Base-by-base conservation (phyloP, 202 grass and related monocot genomes). In the Carex arenaria region DNA sequence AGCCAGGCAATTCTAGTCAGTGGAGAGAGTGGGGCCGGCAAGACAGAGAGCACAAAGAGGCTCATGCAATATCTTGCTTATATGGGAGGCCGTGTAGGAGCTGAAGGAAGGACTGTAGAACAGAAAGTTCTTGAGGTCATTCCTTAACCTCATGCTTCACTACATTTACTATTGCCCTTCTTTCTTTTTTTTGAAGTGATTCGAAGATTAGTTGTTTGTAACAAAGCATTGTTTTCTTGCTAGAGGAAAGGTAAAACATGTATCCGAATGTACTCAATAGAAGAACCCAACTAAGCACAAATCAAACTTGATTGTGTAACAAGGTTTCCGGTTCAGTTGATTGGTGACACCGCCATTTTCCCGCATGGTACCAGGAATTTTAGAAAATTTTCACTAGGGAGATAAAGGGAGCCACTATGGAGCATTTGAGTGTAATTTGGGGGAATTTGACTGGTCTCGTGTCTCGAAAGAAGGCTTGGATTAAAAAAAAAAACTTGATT, bases 1-100 rank as follows among this genome's bases (percentile, higher is more conserved):
- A 98, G 93, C 83, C 95, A 98, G 89, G 86, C 95, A 70, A 98
- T 95, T 74, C 93, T 98, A 82, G 95, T 98, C 51, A 98, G 95
- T 82, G 95, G 95, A 90, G 95, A 98, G 87, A 95, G 93, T 89
- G 95, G 95, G 67, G 95, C 95, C 72, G 93, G 95, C 7, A 98
- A 98, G 89, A 98, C 95, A 52, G 95, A 98, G 82, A 98, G 93
- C 88, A 98, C 95, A 62, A 98, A 98, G 89, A 93, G 86, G 75
- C 92, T 98, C 80, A 98, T 98, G 95, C 90, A 89, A 57, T 98
- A 93, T 82, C 93, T 98, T 85, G 93, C 93, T 89, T 92, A 57
- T 85, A 95, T 98, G 95, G 95, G 95, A 69, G 95, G 95, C 81
- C 94, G 90, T 72, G 83, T 73, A 77, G 85, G 88, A 84, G 86